Evolutionary conservation across 2,329 filamentous ascomycete genomes (phyloP).

Genomic region (Paraphaeosphaeria sporulosa): DNA sequence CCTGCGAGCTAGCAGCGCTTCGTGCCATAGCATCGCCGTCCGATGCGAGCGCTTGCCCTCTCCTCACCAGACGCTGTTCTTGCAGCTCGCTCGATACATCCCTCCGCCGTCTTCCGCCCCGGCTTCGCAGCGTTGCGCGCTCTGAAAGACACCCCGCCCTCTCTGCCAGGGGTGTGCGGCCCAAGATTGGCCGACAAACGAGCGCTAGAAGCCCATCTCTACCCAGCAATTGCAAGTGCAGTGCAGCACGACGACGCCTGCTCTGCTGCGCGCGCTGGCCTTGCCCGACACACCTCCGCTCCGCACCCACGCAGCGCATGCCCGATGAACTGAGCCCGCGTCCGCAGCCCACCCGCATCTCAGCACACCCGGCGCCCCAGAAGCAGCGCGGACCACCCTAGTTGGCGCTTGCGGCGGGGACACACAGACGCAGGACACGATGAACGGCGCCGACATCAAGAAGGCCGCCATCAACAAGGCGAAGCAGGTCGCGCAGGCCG

Average conservation of each 20-base stretch:
- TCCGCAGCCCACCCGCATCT: constrained; percentile 37
- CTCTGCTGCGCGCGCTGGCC: constrained; percentile 28
- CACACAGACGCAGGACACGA: constrained; percentile 47
- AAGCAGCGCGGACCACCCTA: constrained; percentile 14
- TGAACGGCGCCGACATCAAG: constrained; percentile 71
- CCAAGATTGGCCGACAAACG: constrained; percentile 38
- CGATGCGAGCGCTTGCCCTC: background rate
- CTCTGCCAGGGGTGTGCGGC: constrained; percentile 21
- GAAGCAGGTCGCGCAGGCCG: constrained; percentile 68
- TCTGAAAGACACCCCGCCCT: constrained; percentile 17
- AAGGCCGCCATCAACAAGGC: constrained; percentile 71
- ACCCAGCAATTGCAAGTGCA: constrained; percentile 41
- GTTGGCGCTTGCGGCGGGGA: constrained; percentile 36
- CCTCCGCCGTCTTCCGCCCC: background rate
- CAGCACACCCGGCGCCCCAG: constrained; percentile 18
- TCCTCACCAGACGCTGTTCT: constrained; percentile 13
- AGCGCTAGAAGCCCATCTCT: constrained; percentile 43
- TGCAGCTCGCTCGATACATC: background rate
- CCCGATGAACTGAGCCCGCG: constrained; percentile 43
- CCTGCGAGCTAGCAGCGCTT: constrained; percentile 7
- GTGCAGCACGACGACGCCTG: constrained; percentile 28
- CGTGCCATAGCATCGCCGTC: constrained; percentile 5
- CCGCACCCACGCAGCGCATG: constrained; percentile 10
- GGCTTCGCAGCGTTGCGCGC: constrained; percentile 1
- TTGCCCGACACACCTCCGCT: constrained; percentile 11